Percentiles rank a stretch among this genome's conserved stretches.
These are phyloP conservation scores for Aphanomyces cochlioides DNA, from an alignment of 352 stramenopile species.

Conservation along the genomic window DNA sequence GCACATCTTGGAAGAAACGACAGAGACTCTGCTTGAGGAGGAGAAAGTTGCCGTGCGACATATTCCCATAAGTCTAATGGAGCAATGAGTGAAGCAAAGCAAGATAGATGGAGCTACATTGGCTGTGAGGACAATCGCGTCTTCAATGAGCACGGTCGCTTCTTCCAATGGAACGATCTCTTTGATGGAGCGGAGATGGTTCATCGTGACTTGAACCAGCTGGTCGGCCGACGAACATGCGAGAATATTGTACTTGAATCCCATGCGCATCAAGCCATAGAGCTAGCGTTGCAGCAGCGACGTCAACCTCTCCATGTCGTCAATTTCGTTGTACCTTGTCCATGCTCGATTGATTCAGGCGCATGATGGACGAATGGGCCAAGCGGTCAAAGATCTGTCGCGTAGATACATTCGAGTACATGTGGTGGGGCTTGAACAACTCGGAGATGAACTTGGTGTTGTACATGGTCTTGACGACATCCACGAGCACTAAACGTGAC, in stretches of 20 bases:
- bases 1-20: constrained; percentile 87
- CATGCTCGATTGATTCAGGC: constrained; percentile 91
- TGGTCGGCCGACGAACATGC: constrained; percentile 77
- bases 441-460: constrained; percentile 88
- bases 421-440: constrained; percentile 89
- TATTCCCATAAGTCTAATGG: constrained; percentile 51
- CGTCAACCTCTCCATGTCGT: background rate
- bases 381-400: constrained; percentile 89
- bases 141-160: constrained; percentile 64
- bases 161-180: constrained; percentile 60
- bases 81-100: background rate
- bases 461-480: constrained; percentile 92
- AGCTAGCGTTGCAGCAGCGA: constrained; percentile 42
- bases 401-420: constrained; percentile 87
- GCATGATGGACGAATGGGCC: constrained; percentile 92
- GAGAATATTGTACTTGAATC: constrained; percentile 91
- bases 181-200: constrained; percentile 76
- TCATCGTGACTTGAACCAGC: constrained; percentile 86
- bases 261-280: constrained; percentile 94
- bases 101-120: constrained; percentile 35
- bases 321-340: constrained; percentile 58
- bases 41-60: constrained; percentile 70
- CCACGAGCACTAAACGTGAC: constrained; percentile 66
- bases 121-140: constrained; percentile 73
- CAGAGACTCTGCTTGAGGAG: constrained; percentile 82